Evolutionary conservation across 306 rosid species (phyloP).

Genomic region (Prunus padus): DNA sequence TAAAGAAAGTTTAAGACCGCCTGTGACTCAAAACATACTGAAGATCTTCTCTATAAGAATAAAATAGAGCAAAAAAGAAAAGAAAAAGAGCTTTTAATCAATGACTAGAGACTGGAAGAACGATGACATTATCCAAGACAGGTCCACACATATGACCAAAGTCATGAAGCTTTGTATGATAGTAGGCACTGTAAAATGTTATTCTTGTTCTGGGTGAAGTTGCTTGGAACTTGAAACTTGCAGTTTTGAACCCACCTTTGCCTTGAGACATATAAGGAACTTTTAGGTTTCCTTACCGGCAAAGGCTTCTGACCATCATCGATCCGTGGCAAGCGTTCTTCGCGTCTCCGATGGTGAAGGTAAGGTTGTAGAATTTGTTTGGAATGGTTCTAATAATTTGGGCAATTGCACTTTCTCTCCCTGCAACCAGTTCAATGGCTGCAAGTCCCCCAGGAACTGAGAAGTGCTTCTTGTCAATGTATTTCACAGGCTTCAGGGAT

Average conservation of each 20-base stretch:
- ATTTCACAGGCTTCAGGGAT: slow-evolving; percentile 55
- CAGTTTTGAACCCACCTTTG: slow-evolving; percentile 41
- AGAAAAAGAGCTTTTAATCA: background rate
- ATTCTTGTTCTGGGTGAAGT: slow-evolving; percentile 25
- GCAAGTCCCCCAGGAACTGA: slow-evolving; percentile 41
- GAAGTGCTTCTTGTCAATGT: slow-evolving; percentile 48
- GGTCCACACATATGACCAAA: slow-evolving; percentile 55
- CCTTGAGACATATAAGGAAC: slow-evolving; percentile 41
- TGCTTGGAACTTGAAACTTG: slow-evolving; percentile 48
- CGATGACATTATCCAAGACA: slow-evolving; percentile 45
- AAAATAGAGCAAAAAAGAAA: background rate
- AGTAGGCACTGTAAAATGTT: slow-evolving; percentile 47
- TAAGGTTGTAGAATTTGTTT: slow-evolving; percentile 38
- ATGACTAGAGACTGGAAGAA: slow-evolving; percentile 25
- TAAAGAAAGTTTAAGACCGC: background rate
- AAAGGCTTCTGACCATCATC: slow-evolving; percentile 50
- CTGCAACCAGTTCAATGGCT: slow-evolving; percentile 48
- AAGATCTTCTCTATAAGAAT: background rate
- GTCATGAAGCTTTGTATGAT: slow-evolving; percentile 44
- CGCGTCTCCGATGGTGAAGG: slow-evolving; percentile 57
- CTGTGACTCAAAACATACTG: background rate
- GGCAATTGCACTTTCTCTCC: slow-evolving; percentile 55
- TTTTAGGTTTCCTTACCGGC: slow-evolving; percentile 41
- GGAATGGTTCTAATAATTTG: slow-evolving; percentile 49
- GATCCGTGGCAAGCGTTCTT: slow-evolving; percentile 52